Conservation (phyloP, 192 early-diverging fungal genomes). For the Gorgonomyces haynaldii region DNA sequence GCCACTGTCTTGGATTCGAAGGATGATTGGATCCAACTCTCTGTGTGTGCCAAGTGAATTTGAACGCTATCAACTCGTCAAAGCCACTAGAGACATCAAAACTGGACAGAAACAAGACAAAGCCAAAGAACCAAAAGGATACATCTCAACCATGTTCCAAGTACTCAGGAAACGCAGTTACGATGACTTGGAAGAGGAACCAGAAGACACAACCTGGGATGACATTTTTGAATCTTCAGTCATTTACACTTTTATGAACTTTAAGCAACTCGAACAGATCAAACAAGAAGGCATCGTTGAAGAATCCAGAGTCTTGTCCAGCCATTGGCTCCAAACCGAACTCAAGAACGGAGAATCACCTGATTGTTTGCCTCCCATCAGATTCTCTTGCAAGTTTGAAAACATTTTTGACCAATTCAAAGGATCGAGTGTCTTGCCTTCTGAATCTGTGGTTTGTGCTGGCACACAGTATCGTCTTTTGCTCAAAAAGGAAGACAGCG, state of each 20-base stretch:
- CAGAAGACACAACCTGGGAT: neutral
- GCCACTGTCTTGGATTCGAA: conserved; percentile 12
- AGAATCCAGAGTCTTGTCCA: conserved; percentile 19
- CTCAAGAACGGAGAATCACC: conserved; percentile 12
- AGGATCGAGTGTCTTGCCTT: conserved; percentile 8
- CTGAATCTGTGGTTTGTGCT: conserved; percentile 21
- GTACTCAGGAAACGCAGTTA: conserved; percentile 3
- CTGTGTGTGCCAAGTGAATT: conserved; percentile 26
- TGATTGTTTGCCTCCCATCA: conserved; percentile 11
- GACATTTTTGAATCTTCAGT: conserved; percentile 26
- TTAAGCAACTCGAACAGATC: conserved; percentile 32
- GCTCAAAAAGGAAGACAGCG: neutral
- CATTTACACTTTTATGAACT: conserved; percentile 35
- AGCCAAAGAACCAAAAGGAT: no score
- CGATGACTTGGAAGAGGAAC: neutral
- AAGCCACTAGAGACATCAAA: no score
- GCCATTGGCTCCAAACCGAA: conserved; percentile 36
- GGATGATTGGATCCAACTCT: conserved; percentile 9
- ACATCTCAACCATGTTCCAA: conserved; percentile 19
- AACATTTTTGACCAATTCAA: conserved; percentile 14
- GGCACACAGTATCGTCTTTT: conserved; percentile 28
- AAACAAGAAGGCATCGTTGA: conserved; percentile 30
- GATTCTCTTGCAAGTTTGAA: conserved; percentile 21
- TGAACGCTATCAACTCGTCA: conserved; percentile 29
- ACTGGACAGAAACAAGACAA: no score